phyloP scores from a whole-genome alignment of 768 basidiomycete species.

The Lyophyllum decastes region DNA sequence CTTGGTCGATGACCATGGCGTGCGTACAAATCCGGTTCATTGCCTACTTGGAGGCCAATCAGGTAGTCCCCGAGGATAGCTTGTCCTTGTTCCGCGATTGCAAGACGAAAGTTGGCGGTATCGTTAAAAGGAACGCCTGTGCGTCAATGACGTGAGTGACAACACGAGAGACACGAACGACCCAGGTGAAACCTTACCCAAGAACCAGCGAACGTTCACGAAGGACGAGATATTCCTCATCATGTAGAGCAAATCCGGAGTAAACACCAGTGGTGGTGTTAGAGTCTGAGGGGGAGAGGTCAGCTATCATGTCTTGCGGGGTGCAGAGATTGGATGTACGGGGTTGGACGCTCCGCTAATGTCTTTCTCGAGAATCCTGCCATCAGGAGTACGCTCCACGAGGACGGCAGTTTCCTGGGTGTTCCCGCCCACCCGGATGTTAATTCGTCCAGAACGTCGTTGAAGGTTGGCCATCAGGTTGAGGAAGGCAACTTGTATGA shows the following conservation, averaged over 20 bases:
- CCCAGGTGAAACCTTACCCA: constrained; percentile 33
- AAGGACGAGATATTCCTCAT: constrained; percentile 63
- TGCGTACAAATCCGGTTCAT: constrained; percentile 62
- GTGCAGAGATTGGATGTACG: constrained; percentile 1
- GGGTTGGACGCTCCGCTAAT: constrained; percentile 18
- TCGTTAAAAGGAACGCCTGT: constrained; percentile 63
- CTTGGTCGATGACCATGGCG: constrained; percentile 40
- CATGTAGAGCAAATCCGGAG: constrained; percentile 67
- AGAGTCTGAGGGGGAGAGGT: constrained; percentile 42
- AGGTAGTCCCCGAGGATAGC: constrained; percentile 66
- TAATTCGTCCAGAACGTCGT: constrained; percentile 60
- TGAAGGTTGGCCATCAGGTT: constrained; percentile 78
- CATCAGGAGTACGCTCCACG: constrained; percentile 49
- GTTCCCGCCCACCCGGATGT: constrained; percentile 78
- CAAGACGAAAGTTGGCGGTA: constrained; percentile 45
- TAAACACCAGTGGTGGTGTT: constrained; percentile 70
- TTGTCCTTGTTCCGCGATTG: constrained; percentile 61
- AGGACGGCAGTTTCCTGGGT: constrained; percentile 68
- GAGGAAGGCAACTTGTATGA: constrained; percentile 63
- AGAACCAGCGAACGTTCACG: constrained; percentile 68
- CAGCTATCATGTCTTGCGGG: not conserved
- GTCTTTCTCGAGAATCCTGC: constrained; percentile 27
- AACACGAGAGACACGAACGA: not conserved
- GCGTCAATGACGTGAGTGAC: not conserved
- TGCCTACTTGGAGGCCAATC: constrained; percentile 70